Evolutionary conservation across 192 early-diverging fungal species (phyloP).

Genomic region (Ramicandelaber brevisporus): DNA sequence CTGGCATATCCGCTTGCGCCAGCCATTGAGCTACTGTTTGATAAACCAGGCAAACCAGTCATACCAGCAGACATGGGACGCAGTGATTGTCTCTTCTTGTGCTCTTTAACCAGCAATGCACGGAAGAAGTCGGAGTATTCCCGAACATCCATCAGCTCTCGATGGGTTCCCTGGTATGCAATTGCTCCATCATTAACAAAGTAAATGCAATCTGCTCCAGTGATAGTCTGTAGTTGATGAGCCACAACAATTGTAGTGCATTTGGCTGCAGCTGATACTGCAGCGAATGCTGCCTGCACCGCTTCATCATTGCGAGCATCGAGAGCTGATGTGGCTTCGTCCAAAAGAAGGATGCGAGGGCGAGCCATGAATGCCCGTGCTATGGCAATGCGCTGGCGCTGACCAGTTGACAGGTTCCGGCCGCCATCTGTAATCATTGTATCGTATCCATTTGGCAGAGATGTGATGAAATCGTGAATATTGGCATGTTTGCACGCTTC

Average conservation of each 20-base stretch:
- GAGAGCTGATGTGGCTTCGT: conserved; percentile 55
- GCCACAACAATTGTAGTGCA: conserved; percentile 84
- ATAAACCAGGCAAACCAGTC: too few relatives aligned
- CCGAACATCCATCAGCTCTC: conserved; percentile 50
- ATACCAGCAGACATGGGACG: too few relatives aligned
- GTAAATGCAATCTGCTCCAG: conserved; percentile 65
- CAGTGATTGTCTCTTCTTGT: too few relatives aligned
- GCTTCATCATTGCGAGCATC: conserved; percentile 37
- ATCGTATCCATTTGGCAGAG: conserved; percentile 48
- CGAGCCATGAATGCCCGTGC: conserved; percentile 56
- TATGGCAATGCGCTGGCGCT: conserved; percentile 40
- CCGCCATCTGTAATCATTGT: conserved; percentile 67
- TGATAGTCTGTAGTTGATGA: conserved; percentile 69
- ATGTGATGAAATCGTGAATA: conserved; percentile 42
- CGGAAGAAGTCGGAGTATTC: too few relatives aligned
- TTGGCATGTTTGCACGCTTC: conserved; percentile 38
- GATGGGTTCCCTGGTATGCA: conserved; percentile 52
- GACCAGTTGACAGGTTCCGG: conserved; percentile 28
- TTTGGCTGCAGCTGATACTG: conserved; percentile 33
- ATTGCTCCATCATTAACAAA: conserved; percentile 48
- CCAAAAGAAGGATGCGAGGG: conserved; percentile 44
- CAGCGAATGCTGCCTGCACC: conserved; percentile 42
- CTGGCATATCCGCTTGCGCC: too few relatives aligned
- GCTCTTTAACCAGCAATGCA: too few relatives aligned
- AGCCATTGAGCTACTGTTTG: too few relatives aligned